A percentile compares a stretch with the other conserved stretches of the same genome.
Conservation (phyloP, 495 filamentous ascomycete genomes). For the Trichoderma orchidacearum region DNA sequence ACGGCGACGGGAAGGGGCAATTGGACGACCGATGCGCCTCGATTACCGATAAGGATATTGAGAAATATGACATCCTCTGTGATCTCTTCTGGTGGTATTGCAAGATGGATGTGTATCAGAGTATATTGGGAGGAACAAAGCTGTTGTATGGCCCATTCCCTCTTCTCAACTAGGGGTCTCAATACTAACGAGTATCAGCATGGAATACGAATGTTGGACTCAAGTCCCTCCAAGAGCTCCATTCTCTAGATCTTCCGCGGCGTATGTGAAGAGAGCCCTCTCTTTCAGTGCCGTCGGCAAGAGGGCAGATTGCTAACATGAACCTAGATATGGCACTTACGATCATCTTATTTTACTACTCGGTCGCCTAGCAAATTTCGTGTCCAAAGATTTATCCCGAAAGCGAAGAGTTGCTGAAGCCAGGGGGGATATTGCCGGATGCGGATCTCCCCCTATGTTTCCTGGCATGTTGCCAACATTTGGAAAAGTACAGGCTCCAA, state of each 20-base stretch:
- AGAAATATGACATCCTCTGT: slow-evolving; percentile 62
- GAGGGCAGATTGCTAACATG: neutral
- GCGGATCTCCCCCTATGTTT: slow-evolving; percentile 26
- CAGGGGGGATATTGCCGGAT: slow-evolving; percentile 13
- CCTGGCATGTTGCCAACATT: slow-evolving; percentile 52
- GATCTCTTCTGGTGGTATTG: slow-evolving; percentile 96
- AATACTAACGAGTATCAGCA: slow-evolving; percentile 36
- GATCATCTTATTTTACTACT: slow-evolving; percentile 78
- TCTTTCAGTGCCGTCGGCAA: neutral
- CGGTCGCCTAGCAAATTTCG: slow-evolving; percentile 71
- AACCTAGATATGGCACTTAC: slow-evolving; percentile 55
- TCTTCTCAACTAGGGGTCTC: neutral
- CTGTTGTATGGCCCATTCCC: slow-evolving; percentile 51
- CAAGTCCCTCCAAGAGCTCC: slow-evolving; percentile 75
- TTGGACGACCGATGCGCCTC: neutral
- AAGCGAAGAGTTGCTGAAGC: slow-evolving; percentile 51
- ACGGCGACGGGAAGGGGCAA: slow-evolving; percentile 5
- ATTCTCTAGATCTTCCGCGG: slow-evolving; percentile 40
- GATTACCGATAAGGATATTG: slow-evolving; percentile 50
- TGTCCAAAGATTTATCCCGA: slow-evolving; percentile 59
- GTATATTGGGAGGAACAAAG: slow-evolving; percentile 71
- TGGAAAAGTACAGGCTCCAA: slow-evolving; percentile 35
- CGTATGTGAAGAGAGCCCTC: neutral
- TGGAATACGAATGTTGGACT: slow-evolving; percentile 66
- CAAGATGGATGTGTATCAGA: slow-evolving; percentile 87